Conservation (phyloP, 148 eudicot genomes). For the Arbutus unedo region DNA sequence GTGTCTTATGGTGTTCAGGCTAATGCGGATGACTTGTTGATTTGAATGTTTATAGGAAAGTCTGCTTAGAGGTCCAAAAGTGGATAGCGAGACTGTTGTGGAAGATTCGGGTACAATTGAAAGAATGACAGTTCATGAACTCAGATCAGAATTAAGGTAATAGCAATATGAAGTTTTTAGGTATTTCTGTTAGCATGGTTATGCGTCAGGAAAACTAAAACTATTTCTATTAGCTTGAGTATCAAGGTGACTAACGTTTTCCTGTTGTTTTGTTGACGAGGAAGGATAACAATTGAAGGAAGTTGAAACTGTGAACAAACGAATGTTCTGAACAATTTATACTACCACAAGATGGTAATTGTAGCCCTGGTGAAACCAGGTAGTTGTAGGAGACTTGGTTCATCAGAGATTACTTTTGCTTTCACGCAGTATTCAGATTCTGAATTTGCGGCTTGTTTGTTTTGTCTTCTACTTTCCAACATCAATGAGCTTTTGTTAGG, state of each 20-base stretch:
- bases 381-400: background rate
- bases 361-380: no score
- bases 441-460: background rate
- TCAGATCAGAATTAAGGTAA: slow-evolving; percentile 60
- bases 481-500: background rate
- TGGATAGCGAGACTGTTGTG: slow-evolving; percentile 23
- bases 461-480: background rate
- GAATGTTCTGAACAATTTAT: no score
- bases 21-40: slow-evolving; percentile 5
- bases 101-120: slow-evolving; percentile 34
- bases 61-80: slow-evolving; percentile 17
- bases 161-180: background rate
- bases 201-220: background rate
- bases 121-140: slow-evolving; percentile 60
- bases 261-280: slow-evolving; percentile 1
- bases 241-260: background rate
- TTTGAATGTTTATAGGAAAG: slow-evolving; percentile 27
- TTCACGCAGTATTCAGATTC: background rate
- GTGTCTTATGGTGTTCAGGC: background rate
- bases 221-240: background rate
- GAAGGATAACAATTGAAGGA: background rate
- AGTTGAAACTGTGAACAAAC: background rate
- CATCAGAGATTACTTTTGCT: background rate
- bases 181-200: slow-evolving; percentile 3
- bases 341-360: background rate